phyloP scores from a whole-genome alignment of 164 flowering plant species.

The Berberis vulgaris region DNA sequence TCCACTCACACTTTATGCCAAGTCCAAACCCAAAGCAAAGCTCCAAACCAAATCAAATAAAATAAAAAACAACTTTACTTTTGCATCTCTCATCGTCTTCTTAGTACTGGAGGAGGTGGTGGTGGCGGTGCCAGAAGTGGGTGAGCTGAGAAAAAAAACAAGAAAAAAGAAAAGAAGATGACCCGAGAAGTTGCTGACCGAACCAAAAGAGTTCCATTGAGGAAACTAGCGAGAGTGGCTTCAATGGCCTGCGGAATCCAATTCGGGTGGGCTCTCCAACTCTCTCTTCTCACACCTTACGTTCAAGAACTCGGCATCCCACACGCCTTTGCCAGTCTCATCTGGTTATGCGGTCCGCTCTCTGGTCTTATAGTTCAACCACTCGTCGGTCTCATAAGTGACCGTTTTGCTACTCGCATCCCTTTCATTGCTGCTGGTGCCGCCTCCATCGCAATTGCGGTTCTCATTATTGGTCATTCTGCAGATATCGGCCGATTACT shows the following conservation, averaged over 20 bases:
- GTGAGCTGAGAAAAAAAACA: not conserved
- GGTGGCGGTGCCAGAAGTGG: not conserved
- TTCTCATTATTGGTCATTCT: constrained; percentile 56
- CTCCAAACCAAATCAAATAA: not conserved
- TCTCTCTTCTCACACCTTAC: constrained; percentile 87
- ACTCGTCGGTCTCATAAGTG: constrained; percentile 79
- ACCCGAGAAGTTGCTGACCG: not conserved
- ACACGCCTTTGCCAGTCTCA: constrained; percentile 79
- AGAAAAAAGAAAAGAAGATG: not conserved
- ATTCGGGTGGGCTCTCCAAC: constrained; percentile 98
- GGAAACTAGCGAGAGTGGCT: constrained; percentile 52
- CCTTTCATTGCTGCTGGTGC: constrained; percentile 80
- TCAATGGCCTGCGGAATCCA: constrained; percentile 90
- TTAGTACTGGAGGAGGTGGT: not conserved
- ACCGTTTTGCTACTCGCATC: constrained; percentile 60
- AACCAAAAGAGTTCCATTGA: constrained; percentile 28
- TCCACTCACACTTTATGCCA: not conserved
- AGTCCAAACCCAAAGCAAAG: not conserved
- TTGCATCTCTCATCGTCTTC: not conserved
- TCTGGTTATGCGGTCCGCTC: constrained; percentile 96
- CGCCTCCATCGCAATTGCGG: constrained; percentile 38
- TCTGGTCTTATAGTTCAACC: constrained; percentile 94
- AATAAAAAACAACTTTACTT: not conserved
- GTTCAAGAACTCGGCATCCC: constrained; percentile 97
- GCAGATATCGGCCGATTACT: constrained; percentile 75